Percentiles rank a stretch among this genome's conserved stretches.
phyloP scores from a whole-genome alignment of 192 early-diverging fungal genomes.

The Mortierella antarctica region DNA sequence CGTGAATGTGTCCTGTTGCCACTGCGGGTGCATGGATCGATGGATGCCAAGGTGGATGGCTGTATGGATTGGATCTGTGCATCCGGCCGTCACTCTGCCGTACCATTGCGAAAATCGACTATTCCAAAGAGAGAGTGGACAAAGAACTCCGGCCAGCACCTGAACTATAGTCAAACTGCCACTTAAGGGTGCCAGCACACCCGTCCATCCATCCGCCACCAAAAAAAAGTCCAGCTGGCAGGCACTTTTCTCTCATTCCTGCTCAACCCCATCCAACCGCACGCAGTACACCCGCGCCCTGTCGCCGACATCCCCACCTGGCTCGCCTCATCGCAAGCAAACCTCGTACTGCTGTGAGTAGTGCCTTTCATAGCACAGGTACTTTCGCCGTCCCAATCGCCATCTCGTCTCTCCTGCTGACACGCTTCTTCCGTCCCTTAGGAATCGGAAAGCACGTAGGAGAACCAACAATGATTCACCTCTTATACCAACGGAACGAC shows the following conservation, averaged over 20 bases:
- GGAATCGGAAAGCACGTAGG: background rate
- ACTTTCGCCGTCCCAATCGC: too few relatives aligned
- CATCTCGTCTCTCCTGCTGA: too few relatives aligned
- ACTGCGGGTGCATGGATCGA: background rate
- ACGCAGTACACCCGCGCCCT: background rate
- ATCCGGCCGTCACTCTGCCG: background rate
- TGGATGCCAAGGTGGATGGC: background rate
- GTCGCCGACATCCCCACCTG: too few relatives aligned
- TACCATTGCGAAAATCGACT: slow-evolving; percentile 35
- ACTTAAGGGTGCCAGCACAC: background rate
- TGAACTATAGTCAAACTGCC: background rate
- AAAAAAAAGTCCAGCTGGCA: background rate
- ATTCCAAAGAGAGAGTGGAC: slow-evolving; percentile 45
- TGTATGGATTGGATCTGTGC: background rate
- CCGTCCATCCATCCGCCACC: background rate
- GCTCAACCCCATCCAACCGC: background rate
- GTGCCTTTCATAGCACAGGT: too few relatives aligned
- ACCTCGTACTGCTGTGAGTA: too few relatives aligned
- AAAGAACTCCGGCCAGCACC: background rate
- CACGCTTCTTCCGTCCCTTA: background rate
- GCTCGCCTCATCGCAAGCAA: too few relatives aligned
- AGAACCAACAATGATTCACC: slow-evolving; percentile 12
- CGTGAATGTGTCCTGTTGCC: too few relatives aligned
- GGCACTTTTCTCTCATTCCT: background rate
- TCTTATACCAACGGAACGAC: slow-evolving; percentile 49